These are phyloP conservation scores for Allium cepa DNA, from an alignment of 106 monocot species.

Conservation along the genomic window DNA sequence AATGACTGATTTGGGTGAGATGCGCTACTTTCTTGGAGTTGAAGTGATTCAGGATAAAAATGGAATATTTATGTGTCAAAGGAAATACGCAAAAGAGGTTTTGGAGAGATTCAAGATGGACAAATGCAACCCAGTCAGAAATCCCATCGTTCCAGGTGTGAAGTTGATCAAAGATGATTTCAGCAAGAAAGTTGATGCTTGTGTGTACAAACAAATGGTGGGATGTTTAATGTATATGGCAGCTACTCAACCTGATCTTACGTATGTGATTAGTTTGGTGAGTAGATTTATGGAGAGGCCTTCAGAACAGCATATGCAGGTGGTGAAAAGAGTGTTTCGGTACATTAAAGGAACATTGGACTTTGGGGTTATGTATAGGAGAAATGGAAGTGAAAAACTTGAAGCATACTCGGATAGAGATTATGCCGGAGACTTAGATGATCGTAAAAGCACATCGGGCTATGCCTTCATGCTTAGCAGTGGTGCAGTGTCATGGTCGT, in stretches of 20 bases:
- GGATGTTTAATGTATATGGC: not conserved
- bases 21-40: not conserved
- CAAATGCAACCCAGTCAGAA: not conserved
- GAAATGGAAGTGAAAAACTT: not conserved
- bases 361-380: not conserved
- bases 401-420: not conserved
- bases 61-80: not conserved
- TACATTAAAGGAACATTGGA: constrained; percentile 1
- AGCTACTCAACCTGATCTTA: not conserved
- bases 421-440: not conserved
- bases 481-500: not conserved
- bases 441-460: constrained; percentile 3
- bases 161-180: constrained; percentile 1
- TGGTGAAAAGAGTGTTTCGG: not conserved
- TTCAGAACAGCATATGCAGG: not conserved
- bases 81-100: not conserved
- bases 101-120: constrained; percentile 1
- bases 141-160: not conserved
- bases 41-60: not conserved
- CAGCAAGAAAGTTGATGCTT: not conserved
- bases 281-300: constrained; percentile 2
- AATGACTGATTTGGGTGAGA: constrained; percentile 4
- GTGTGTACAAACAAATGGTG: not conserved
- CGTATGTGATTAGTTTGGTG: not conserved
- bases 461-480: not conserved